Evolutionary conservation across 2,329 filamentous ascomycete genomes (phyloP).

Genomic region (Claviceps monticola): DNA sequence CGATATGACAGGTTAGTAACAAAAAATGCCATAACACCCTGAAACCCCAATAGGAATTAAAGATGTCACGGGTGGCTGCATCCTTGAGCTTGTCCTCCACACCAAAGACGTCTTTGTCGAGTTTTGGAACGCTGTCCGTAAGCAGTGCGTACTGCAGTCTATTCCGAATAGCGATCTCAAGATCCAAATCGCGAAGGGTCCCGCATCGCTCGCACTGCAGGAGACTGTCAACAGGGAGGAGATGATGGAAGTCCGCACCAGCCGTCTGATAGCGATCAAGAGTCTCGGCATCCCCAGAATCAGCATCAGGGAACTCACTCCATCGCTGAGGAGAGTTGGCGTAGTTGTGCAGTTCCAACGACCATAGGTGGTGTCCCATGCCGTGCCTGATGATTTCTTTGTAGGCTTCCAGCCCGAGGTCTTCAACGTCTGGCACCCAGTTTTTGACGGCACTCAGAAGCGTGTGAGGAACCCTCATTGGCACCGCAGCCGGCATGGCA

Average conservation of each 20-base stretch:
- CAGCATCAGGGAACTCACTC: constrained; percentile 1
- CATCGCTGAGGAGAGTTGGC: not conserved
- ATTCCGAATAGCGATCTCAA: not conserved
- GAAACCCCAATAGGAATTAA: not conserved
- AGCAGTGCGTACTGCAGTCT: not conserved
- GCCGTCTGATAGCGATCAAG: not conserved
- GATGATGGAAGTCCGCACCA: not conserved
- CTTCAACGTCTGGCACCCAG: not conserved
- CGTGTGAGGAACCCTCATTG: too few species aligned
- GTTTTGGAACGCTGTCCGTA: not conserved
- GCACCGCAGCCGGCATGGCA: too few species aligned
- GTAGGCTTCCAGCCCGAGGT: not conserved
- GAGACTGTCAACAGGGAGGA: not conserved
- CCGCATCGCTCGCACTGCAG: constrained; percentile 2
- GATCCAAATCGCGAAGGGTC: constrained; percentile 3
- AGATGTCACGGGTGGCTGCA: not conserved
- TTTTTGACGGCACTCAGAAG: not conserved
- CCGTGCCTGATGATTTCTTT: not conserved
- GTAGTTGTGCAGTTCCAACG: constrained; percentile 4
- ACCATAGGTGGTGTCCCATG: not conserved
- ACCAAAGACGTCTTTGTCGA: not conserved
- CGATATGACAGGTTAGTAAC: not conserved
- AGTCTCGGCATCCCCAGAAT: not conserved
- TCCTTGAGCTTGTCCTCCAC: not conserved
- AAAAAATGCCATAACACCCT: not conserved